Conservation (phyloP, 768 basidiomycete genomes). For the Lactarius vividus region DNA sequence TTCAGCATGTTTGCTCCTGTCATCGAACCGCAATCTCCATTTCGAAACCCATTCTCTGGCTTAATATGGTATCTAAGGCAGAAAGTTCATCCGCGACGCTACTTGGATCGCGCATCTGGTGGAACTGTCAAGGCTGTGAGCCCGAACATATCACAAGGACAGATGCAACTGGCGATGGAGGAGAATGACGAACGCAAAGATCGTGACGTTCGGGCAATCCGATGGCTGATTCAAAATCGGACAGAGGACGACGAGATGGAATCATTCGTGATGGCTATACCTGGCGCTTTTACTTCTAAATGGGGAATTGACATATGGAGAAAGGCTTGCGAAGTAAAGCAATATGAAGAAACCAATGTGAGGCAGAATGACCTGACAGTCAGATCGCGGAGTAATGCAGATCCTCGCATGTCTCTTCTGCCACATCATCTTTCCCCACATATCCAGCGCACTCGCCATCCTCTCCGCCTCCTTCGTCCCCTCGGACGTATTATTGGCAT, state of each 20-base stretch:
- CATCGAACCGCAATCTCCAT: slow-evolving; percentile 14
- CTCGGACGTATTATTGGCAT: not conserved
- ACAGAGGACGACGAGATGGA: slow-evolving; percentile 11
- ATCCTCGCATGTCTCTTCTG: not conserved
- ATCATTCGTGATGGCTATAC: not conserved
- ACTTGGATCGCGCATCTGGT: not conserved
- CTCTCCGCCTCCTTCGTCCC: not conserved
- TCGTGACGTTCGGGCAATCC: too few relatives aligned
- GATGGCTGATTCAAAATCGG: too few relatives aligned
- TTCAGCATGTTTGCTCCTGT: slow-evolving; percentile 13
- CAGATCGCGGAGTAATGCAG: not conserved
- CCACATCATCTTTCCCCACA: not conserved
- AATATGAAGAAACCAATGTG: not conserved
- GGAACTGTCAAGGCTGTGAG: not conserved
- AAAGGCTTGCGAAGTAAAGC: not conserved
- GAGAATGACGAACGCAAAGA: too few relatives aligned
- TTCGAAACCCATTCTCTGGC: slow-evolving; percentile 11
- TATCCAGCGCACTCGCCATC: not conserved
- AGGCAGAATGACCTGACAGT: not conserved
- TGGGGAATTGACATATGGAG: not conserved
- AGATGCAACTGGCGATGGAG: slow-evolving; percentile 9
- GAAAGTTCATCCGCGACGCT: not conserved
- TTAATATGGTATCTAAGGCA: slow-evolving; percentile 14
- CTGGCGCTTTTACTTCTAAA: not conserved
- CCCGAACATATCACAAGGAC: not conserved